A percentile compares a stretch with the other conserved stretches of the same genome.
Conservation (phyloP, 805 yeast species). For the Scheffersomyces coipomensis region DNA sequence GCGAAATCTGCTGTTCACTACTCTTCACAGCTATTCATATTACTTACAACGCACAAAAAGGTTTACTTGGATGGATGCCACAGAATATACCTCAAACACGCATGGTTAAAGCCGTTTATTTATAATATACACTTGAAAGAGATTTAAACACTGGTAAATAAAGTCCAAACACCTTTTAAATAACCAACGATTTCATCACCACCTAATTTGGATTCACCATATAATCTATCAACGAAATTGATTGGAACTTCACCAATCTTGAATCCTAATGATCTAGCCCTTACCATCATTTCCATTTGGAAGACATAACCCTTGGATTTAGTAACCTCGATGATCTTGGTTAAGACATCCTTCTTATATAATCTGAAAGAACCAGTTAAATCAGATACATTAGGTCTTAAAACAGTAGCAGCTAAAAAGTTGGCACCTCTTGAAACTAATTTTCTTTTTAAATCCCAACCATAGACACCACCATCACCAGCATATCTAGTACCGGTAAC, state of each 20-base stretch:
- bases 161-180: conserved; percentile 71
- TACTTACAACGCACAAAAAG: too few species aligned
- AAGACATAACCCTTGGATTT: conserved; percentile 77
- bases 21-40: too few species aligned
- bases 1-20: too few species aligned
- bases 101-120: not conserved
- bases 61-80: too few species aligned
- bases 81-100: too few species aligned
- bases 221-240: conserved; percentile 73
- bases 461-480: conserved; percentile 80
- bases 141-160: conserved; percentile 57
- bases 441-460: conserved; percentile 81
- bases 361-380: conserved; percentile 76
- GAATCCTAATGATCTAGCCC: conserved; percentile 74
- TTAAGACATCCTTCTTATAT: conserved; percentile 67
- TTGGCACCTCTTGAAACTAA: conserved; percentile 79
- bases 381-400: conserved; percentile 72
- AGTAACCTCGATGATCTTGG: conserved; percentile 64
- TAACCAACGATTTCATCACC: conserved; percentile 80
- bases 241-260: conserved; percentile 78
- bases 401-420: conserved; percentile 67
- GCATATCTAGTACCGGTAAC: conserved; percentile 67
- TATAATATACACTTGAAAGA: not conserved
- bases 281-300: conserved; percentile 88
- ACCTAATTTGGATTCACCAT: conserved; percentile 77